A percentile compares a stretch with the other conserved stretches of the same genome.
These are phyloP conservation scores for Penicillium sp. DNA, from an alignment of 2,329 filamentous ascomycete species.

Conservation along the genomic window DNA sequence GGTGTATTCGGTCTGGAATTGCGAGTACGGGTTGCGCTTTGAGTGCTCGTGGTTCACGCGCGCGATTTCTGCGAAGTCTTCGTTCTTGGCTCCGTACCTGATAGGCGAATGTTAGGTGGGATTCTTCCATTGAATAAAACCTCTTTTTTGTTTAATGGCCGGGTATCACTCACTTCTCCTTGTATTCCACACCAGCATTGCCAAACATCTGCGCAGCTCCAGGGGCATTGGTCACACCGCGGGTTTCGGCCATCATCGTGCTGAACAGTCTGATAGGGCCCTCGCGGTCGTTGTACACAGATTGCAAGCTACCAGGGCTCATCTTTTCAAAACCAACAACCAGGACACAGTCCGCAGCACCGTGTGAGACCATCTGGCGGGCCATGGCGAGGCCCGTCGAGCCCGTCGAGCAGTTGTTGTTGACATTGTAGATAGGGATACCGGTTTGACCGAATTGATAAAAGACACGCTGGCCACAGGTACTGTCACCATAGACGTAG, in stretches of 20 bases:
- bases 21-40: slow-evolving; percentile 92
- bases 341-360: slow-evolving; percentile 82
- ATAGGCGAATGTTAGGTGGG: neutral
- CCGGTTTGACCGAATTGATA: slow-evolving; percentile 98
- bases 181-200: slow-evolving; percentile 91
- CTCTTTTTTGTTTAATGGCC: too few species aligned
- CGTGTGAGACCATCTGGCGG: slow-evolving; percentile 74
- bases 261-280: slow-evolving; percentile 73
- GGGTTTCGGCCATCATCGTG: slow-evolving; percentile 79
- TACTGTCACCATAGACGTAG: slow-evolving; percentile 96
- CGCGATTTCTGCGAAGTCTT: slow-evolving; percentile 94
- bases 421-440: slow-evolving; percentile 96
- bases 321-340: slow-evolving; percentile 99
- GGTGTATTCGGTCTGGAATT: slow-evolving; percentile 91
- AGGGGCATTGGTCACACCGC: slow-evolving; percentile 78
- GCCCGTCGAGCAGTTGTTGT: slow-evolving; percentile 98
- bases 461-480: slow-evolving; percentile 93
- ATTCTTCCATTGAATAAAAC: neutral
- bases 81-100: slow-evolving; percentile 76
- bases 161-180: slow-evolving; percentile 70
- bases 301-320: slow-evolving; percentile 84
- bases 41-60: slow-evolving; percentile 92
- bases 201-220: slow-evolving; percentile 92
- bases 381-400: slow-evolving; percentile 86
- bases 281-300: slow-evolving; percentile 79